phyloP scores from a whole-genome alignment of 2,329 filamentous ascomycete species.

The Daldinia eschscholtzii region DNA sequence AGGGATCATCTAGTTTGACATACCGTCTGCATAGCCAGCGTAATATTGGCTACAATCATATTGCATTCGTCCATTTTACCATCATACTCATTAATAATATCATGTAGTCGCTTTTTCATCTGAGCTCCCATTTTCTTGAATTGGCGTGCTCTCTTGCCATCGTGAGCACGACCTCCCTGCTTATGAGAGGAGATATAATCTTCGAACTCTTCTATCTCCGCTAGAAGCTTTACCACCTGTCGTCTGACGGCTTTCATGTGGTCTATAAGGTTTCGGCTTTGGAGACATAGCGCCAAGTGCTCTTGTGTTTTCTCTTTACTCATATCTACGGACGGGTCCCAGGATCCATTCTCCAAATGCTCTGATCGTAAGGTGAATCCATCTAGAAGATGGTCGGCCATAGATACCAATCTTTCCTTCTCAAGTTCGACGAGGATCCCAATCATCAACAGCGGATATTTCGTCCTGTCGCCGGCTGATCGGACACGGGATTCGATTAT shows the following conservation, averaged over 20 bases:
- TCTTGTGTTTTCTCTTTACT: slow-evolving; percentile 34
- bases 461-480: slow-evolving; percentile 22
- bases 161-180: neutral
- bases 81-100: slow-evolving; percentile 49
- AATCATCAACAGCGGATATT: slow-evolving; percentile 40
- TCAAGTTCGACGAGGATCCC: slow-evolving; percentile 42
- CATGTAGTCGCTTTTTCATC: slow-evolving; percentile 44
- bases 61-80: slow-evolving; percentile 49
- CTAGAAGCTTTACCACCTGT: slow-evolving; percentile 27
- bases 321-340: slow-evolving; percentile 33
- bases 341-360: slow-evolving; percentile 24
- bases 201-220: slow-evolving; percentile 34
- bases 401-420: slow-evolving; percentile 1
- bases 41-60: slow-evolving; percentile 47
- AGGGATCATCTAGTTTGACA: neutral
- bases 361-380: slow-evolving; percentile 37
- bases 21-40: slow-evolving; percentile 50
- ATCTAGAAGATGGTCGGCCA: slow-evolving; percentile 24
- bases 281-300: slow-evolving; percentile 31
- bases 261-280: slow-evolving; percentile 33
- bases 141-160: slow-evolving; percentile 1
- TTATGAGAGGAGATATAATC: slow-evolving; percentile 11
- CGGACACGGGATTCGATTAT: slow-evolving; percentile 34
- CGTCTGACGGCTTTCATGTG: slow-evolving; percentile 36
- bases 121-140: slow-evolving; percentile 28